Percentiles rank a stretch among this genome's conserved stretches.
Evolutionary conservation across 176 grass and related monocot genomes (phyloP).

Genomic region (Carex cristatella): DNA sequence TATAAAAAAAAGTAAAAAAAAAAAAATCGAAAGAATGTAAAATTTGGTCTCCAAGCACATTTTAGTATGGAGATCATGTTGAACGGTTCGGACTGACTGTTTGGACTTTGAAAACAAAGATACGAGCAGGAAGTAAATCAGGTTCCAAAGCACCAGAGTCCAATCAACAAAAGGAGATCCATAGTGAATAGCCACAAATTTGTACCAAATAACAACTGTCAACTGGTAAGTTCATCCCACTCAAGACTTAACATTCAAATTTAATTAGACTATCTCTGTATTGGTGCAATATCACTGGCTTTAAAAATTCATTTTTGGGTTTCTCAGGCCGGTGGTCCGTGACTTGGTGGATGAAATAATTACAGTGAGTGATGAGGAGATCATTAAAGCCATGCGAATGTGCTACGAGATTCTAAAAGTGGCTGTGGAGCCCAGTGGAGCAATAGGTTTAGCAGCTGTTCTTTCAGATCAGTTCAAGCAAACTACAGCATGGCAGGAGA

Average conservation of each 20-base stretch:
- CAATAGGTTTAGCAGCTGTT: constrained; percentile 65
- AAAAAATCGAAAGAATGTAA: no score
- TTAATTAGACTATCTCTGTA: neutral
- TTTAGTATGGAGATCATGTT: no score
- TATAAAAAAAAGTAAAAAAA: no score
- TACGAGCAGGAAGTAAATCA: no score
- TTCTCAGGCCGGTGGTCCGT: constrained; percentile 72
- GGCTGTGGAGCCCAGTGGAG: constrained; percentile 67
- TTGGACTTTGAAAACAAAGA: no score
- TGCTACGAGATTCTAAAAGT: constrained; percentile 87
- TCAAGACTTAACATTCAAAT: neutral
- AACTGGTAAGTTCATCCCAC: neutral
- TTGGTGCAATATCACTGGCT: neutral
- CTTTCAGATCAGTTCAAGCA: constrained; percentile 71
- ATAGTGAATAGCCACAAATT: neutral
- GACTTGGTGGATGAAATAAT: constrained; percentile 85
- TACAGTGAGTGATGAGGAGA: constrained; percentile 63
- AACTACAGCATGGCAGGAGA: constrained; percentile 49
- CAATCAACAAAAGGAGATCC: neutral
- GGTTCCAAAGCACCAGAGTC: no score
- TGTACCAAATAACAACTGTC: neutral
- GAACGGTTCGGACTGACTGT: no score
- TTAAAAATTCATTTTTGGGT: neutral
- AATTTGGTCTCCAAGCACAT: no score
- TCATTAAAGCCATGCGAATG: constrained; percentile 82